Conservation (phyloP, 495 filamentous ascomycete genomes). For the Echria macrotheca region DNA sequence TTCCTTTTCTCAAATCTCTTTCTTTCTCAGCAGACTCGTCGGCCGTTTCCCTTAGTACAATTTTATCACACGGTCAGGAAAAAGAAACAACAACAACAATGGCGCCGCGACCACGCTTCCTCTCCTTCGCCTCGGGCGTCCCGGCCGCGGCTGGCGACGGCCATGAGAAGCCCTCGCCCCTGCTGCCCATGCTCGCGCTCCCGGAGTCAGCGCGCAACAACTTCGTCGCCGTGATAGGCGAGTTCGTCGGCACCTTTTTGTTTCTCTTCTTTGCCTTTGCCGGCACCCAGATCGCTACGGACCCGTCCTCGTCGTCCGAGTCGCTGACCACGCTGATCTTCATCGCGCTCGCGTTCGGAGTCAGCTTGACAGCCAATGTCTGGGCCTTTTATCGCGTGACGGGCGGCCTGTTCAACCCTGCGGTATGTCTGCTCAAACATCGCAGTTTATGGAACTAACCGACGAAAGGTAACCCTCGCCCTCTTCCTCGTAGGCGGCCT, state of each 20-base stretch:
- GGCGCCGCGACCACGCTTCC: slow-evolving; percentile 7
- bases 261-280: slow-evolving; percentile 81
- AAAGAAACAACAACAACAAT: neutral
- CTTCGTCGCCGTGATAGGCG: slow-evolving; percentile 57
- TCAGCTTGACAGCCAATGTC: slow-evolving; percentile 71
- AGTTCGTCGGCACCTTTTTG: slow-evolving; percentile 75
- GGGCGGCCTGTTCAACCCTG: slow-evolving; percentile 79
- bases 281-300: slow-evolving; percentile 69
- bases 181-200: slow-evolving; percentile 23
- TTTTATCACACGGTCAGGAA: too few species aligned
- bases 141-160: neutral
- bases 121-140: slow-evolving; percentile 9
- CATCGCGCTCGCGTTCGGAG: slow-evolving; percentile 66
- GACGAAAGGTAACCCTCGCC: slow-evolving; percentile 44
- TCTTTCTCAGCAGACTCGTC: too few species aligned
- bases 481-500: slow-evolving; percentile 55
- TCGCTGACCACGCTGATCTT: slow-evolving; percentile 54
- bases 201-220: slow-evolving; percentile 33
- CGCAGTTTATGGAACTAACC: neutral
- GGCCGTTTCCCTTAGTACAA: too few species aligned
- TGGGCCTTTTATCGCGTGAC: slow-evolving; percentile 82
- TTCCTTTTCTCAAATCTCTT: too few species aligned
- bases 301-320: slow-evolving; percentile 22
- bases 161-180: neutral
- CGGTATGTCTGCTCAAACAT: too few species aligned